Base-by-base conservation (phyloP, 768 basidiomycete species). In the Boletus rex-veris region DNA sequence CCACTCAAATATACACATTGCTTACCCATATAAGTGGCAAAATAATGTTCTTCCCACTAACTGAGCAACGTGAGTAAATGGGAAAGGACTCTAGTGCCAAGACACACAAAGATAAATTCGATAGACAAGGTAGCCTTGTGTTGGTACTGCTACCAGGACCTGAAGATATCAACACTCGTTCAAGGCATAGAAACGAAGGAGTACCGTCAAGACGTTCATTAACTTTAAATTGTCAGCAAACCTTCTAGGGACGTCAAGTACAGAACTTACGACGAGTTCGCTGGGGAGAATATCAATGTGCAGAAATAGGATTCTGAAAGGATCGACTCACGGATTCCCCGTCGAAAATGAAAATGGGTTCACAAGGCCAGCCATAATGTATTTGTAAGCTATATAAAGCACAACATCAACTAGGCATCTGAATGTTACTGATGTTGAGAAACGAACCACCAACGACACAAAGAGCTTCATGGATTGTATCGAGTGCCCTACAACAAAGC, bases 61-160 rank as follows among this genome's bases (percentile, higher is more conserved):
- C 61, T 62, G 16, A 4, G 2, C 2, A 7, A 1, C 0, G 3
- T 62, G 16, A 45, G 28, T 28, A n/a, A 46, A 31, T 30, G 12
- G 7, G 21, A 26, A 7, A 41, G 14, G 30, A 35, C 10, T n/a
- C 1, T 19, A 2, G 18, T 11, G 4, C 3, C 2, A 11, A 35
- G 6, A 58, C 60, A 19, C 30, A 62, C 60, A 52, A 19, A 24
- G 0, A 2, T 63, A 62, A 40, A 62, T 41, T 43, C 60, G 56
- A 30, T 59, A 24, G 11, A 63, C 40, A 31, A 62, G 54, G 39
- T 41, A 62, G 0, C 53, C 56, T 33, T 63, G 60, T 0, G 53
- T 40, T 41, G 15, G 31, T 3, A 42, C 19, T 3, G 61, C 9
- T 21, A 50, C 46, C 18, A 55, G 5, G 2, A 6, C 21, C 60